Percentiles rank a stretch among this genome's conserved stretches.
These are phyloP conservation scores for Apostasia ramifera DNA, from an alignment of 106 monocot genomes.

Conservation along the genomic window DNA sequence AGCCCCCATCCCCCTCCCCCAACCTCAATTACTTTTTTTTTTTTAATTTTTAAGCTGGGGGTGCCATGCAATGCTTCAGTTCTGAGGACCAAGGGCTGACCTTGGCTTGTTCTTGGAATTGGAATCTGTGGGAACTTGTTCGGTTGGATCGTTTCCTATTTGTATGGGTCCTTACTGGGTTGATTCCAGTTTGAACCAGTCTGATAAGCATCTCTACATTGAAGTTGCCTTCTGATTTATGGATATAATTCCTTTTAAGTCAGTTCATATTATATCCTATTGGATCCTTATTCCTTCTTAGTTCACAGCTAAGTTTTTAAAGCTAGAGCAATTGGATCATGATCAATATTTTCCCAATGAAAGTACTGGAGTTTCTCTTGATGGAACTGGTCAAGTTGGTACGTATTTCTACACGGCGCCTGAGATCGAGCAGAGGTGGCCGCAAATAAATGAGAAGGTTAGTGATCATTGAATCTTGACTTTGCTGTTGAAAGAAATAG, in stretches of 20 bases:
- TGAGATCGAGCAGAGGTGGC: slow-evolving; percentile 93
- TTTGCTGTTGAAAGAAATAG: no score
- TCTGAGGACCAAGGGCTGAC: no score
- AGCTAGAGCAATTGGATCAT: slow-evolving; percentile 77
- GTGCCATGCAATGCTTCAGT: no score
- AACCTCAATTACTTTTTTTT: no score
- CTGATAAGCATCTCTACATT: background rate
- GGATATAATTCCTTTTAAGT: background rate
- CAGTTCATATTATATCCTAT: background rate
- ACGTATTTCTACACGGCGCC: slow-evolving; percentile 99
- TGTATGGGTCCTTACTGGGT: no score
- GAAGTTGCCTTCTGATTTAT: slow-evolving; percentile 6
- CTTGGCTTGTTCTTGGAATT: no score
- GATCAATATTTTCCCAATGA: slow-evolving; percentile 62
- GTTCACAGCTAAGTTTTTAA: slow-evolving; percentile 73
- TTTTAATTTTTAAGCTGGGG: no score
- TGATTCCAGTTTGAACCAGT: no score
- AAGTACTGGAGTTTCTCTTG: slow-evolving; percentile 60
- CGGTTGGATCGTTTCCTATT: no score
- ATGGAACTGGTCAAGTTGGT: slow-evolving; percentile 99
- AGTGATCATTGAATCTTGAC: background rate
- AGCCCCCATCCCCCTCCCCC: no score
- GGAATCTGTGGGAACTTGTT: no score
- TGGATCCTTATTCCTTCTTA: background rate
- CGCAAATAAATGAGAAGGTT: slow-evolving; percentile 98